Evolutionary conservation across 2,329 filamentous ascomycete species (phyloP).

Genomic region (Fusarium luffae): DNA sequence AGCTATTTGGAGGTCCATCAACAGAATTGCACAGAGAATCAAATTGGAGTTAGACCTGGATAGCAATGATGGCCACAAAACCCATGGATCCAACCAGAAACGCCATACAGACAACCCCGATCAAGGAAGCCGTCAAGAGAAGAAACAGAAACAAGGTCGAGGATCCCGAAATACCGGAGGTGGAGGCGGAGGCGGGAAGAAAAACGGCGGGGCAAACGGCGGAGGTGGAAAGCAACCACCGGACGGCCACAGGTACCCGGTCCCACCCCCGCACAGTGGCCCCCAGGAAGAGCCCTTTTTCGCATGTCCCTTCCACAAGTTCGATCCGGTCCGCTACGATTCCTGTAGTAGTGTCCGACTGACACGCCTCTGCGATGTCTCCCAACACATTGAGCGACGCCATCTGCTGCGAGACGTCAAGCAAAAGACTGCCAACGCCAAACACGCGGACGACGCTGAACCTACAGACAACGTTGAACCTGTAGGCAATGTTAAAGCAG

Average conservation of each 20-base stretch:
- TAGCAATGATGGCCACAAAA: neutral
- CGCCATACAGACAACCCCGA: neutral
- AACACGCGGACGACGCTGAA: neutral
- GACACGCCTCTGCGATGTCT: neutral
- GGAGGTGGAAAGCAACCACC: neutral
- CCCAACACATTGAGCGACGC: neutral
- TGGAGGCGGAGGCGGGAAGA: neutral
- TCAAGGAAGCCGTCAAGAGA: neutral
- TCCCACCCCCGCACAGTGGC: neutral
- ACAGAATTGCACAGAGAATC: neutral
- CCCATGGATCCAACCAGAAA: neutral
- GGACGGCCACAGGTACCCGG: slow-evolving; percentile 3
- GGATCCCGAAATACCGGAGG: neutral
- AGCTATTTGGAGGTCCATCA: neutral
- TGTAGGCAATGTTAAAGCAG: neutral
- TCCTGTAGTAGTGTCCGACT: neutral
- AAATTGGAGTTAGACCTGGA: neutral
- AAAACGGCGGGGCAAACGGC: neutral
- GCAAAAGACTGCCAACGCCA: slow-evolving; percentile 1
- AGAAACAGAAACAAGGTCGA: neutral
- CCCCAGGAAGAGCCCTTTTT: neutral
- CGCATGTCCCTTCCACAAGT: neutral
- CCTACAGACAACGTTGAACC: neutral
- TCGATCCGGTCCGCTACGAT: neutral
- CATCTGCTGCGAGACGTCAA: neutral